A percentile compares a stretch with the other conserved stretches of the same genome.
These are phyloP conservation scores for Acacia pycnantha DNA, from an alignment of 331 rosid species.

Conservation along the genomic window DNA sequence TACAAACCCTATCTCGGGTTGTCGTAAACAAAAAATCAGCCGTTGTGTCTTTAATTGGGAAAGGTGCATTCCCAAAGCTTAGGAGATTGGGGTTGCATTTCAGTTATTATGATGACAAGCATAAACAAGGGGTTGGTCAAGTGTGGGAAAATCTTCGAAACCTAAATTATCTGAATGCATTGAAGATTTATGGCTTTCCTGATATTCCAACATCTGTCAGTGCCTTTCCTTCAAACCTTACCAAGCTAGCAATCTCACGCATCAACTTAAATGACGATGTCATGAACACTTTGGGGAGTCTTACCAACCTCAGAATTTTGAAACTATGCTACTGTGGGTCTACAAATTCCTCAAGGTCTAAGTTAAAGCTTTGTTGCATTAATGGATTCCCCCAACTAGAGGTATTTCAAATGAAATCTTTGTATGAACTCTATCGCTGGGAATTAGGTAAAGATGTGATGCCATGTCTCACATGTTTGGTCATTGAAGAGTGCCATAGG, in stretches of 20 bases:
- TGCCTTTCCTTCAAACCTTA: not conserved
- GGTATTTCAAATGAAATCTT: not conserved
- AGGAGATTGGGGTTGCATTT: not conserved
- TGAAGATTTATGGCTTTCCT: not conserved
- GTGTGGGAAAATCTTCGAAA: not conserved
- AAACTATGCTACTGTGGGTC: rapidly evolving
- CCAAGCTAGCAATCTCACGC: not conserved
- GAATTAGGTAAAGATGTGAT: not conserved
- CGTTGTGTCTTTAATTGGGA: not conserved
- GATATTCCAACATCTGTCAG: not conserved
- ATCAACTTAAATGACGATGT: not conserved
- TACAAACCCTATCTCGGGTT: not conserved
- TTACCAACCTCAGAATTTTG: not conserved
- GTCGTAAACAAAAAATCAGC: not conserved
- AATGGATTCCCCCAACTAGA: not conserved
- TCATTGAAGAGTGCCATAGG: not conserved
- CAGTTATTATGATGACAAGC: not conserved
- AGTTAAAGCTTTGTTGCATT: not conserved
- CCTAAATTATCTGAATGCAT: not conserved
- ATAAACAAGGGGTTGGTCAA: not conserved
- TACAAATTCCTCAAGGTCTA: not conserved
- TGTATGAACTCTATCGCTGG: not conserved
- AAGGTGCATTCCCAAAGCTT: not conserved
- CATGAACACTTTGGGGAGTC: not conserved
- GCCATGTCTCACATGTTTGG: not conserved